phyloP scores from a whole-genome alignment of 106 monocot species.

The Allium sativum region DNA sequence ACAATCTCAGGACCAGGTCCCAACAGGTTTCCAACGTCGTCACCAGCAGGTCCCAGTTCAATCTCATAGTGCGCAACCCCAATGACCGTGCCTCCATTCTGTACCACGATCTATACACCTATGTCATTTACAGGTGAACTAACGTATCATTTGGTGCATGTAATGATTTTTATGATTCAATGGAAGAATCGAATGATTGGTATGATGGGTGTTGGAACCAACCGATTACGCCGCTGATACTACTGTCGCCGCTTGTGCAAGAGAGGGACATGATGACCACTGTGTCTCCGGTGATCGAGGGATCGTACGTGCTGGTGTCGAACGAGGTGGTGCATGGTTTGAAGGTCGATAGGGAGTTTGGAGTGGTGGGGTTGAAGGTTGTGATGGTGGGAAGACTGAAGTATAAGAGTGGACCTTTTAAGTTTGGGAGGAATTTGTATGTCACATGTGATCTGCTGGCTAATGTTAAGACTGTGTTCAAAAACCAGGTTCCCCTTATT shows the following conservation, averaged over 20 bases:
- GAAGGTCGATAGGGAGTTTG: slow-evolving; percentile 28
- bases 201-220: no score
- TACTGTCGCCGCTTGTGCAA: slow-evolving; percentile 41
- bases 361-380: slow-evolving; percentile 40
- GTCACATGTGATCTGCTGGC: slow-evolving; percentile 48
- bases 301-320: slow-evolving; percentile 29
- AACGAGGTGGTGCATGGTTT: slow-evolving; percentile 29
- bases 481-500: slow-evolving; percentile 42
- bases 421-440: slow-evolving; percentile 48
- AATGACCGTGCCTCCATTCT: slow-evolving; percentile 9
- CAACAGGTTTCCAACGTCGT: not conserved
- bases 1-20: not conserved
- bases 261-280: slow-evolving; percentile 29
- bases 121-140: slow-evolving; percentile 43
- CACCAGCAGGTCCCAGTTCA: not conserved
- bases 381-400: slow-evolving; percentile 51
- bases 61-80: slow-evolving; percentile 5
- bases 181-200: no score
- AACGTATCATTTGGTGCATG: no score
- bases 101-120: slow-evolving; percentile 43
- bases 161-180: no score
- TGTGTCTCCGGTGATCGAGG: slow-evolving; percentile 35
- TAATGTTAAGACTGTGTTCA: slow-evolving; percentile 18
- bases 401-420: slow-evolving; percentile 53
- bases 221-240: slow-evolving; percentile 37